phyloP scores from a whole-genome alignment of 345 rosid genomes.

The Lepidium africanum region DNA sequence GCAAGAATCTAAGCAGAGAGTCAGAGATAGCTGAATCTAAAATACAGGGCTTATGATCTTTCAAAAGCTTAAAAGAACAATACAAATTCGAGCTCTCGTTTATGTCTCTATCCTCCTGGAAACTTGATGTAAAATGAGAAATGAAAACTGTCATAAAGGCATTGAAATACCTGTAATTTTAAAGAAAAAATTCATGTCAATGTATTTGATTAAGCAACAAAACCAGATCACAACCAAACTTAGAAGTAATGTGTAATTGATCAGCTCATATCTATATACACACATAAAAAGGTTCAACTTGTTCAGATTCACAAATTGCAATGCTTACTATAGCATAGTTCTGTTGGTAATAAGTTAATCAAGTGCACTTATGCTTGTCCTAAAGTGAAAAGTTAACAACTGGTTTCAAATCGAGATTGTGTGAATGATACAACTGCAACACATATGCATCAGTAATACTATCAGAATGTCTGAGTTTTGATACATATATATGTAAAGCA shows the following conservation, averaged over 20 bases:
- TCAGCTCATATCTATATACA: not conserved
- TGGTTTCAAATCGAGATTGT: no score
- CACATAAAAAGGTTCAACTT: not conserved
- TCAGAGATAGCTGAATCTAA: not conserved
- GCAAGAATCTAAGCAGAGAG: slow-evolving; percentile 1
- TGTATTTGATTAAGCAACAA: not conserved
- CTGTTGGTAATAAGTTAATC: not conserved
- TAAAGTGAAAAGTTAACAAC: no score
- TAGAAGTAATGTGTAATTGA: not conserved
- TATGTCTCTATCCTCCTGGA: not conserved
- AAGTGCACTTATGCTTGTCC: no score
- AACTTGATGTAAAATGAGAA: not conserved
- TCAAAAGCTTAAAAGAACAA: not conserved
- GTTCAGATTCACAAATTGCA: not conserved
- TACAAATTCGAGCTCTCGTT: not conserved
- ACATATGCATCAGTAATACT: not conserved
- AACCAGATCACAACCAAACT: not conserved
- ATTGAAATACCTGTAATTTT: slow-evolving; percentile 21
- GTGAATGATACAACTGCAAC: not conserved
- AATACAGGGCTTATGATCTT: not conserved
- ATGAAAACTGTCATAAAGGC: slow-evolving; percentile 20
- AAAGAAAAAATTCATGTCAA: slow-evolving; percentile 1
- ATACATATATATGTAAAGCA: not conserved
- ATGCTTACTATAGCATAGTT: not conserved
- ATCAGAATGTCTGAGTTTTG: not conserved